A percentile compares a stretch with the other conserved stretches of the same genome.
Conservation (phyloP, 129 eudicot species). For the Arctium minus region DNA sequence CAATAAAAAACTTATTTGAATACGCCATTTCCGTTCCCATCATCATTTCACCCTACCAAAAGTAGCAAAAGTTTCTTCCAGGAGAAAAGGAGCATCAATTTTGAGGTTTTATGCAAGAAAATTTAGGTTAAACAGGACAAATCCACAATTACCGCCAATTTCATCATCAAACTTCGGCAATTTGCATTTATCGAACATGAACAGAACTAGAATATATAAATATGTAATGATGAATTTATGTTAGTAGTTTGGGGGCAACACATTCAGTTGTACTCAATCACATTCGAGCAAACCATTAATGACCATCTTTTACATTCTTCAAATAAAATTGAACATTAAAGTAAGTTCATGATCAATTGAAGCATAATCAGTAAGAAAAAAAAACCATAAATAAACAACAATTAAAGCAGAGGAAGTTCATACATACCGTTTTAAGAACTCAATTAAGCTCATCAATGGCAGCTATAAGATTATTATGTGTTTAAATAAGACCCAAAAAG, state of each 20-base stretch:
- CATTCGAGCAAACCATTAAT: neutral
- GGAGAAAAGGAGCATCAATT: neutral
- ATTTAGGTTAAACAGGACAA: neutral
- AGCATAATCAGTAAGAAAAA: neutral
- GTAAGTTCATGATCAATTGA: too few species aligned
- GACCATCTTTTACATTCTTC: too few species aligned
- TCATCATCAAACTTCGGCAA: too few species aligned
- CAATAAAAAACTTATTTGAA: neutral
- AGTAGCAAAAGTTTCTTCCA: neutral
- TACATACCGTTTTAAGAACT: neutral
- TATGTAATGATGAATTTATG: neutral
- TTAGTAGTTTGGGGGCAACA: neutral
- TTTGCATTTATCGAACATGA: neutral
- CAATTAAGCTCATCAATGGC: neutral
- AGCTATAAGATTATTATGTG: neutral
- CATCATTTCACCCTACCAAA: neutral
- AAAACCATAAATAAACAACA: neutral
- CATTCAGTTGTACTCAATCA: neutral
- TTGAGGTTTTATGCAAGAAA: neutral
- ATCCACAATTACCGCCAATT: too few species aligned
- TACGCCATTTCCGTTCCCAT: neutral
- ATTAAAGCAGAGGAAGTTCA: conserved; percentile 4
- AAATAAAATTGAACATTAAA: too few species aligned
- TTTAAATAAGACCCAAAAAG: neutral
- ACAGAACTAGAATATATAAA: neutral